Evolutionary conservation across 1,139 yeast genomes (phyloP), one percentile per base, ranked within the genome.

Genomic region (Yamadazyma blattariae): DNA sequence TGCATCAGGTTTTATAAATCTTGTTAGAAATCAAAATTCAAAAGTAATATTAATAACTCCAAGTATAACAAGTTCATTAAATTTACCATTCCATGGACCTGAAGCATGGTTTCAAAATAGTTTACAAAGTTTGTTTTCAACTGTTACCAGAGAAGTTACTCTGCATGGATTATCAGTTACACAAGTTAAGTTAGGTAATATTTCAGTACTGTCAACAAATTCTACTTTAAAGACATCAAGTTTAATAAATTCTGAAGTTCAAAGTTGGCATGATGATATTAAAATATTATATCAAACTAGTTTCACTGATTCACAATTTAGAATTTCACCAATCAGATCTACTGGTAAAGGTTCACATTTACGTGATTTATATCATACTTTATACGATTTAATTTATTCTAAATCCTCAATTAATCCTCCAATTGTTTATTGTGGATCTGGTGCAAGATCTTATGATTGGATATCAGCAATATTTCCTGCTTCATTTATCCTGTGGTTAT

Each of bases 1-100:
- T 25, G 66, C 78, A 2, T 69, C 73, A 23, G 88, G 88, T 1
- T 63, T 82, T 35, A 52, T 82, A 25, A 72, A 68, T 13, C 57
- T 82, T n/a, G 73, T 77, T 18, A 64, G 89, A 27, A 56, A 59
- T 14, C 68, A 65, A 33, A 55, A 66, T 22, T 57, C 79, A 14
- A 73, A 69, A 36, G 51, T 69, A n/a, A 61, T 75, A 14, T 48
- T 70, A 17, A 50, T 75, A 9, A 59, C 67, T 23, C 73, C 79
- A 7, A 68, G 57, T 29, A 65, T 74, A 14, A 57, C 71, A 7
- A 62, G 75, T 37, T 52, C 68, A 1, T 52, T 74, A 29, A 53
- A 59, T 19, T 44, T 74, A 44, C 74, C 79, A 7, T 75, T 67
- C 50, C 78, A 74, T 48, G 72, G 71, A 1, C 70, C 77, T 0